Conservation (phyloP, 1,139 yeast species). For the Hansenula sp. region DNA sequence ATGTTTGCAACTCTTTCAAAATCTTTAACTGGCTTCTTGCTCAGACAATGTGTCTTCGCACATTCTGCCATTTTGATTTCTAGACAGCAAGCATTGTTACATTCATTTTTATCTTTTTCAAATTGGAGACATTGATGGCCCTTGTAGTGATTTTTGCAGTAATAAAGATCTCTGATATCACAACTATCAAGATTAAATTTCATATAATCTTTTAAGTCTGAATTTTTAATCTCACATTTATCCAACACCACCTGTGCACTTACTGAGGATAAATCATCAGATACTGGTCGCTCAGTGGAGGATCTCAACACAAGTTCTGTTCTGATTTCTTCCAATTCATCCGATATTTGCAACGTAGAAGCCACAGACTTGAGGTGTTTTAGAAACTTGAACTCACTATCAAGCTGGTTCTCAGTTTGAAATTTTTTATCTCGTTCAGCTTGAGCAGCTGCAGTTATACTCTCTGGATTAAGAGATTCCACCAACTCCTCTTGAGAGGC, state of each 20-base stretch:
- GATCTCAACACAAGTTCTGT: constrained; percentile 13
- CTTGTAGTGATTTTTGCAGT: constrained; percentile 19
- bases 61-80: constrained; percentile 20
- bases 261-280: background rate
- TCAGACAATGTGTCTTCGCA: constrained; percentile 16
- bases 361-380: constrained; percentile 10
- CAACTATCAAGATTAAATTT: constrained; percentile 18
- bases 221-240: constrained; percentile 14
- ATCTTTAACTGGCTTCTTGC: constrained; percentile 11
- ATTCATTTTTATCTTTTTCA: constrained; percentile 11
- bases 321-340: constrained; percentile 11
- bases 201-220: constrained; percentile 12
- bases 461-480: background rate
- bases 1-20: constrained; percentile 17
- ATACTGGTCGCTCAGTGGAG: background rate
- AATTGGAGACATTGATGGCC: constrained; percentile 9
- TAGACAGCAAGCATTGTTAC: constrained; percentile 22
- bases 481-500: too few relatives aligned
- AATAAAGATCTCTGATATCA: constrained; percentile 18
- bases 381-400: background rate
- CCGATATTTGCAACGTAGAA: constrained; percentile 4
- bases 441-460: background rate
- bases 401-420: constrained; percentile 3
- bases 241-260: constrained; percentile 13
- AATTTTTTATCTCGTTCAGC: constrained; percentile 3